phyloP scores from a whole-genome alignment of 2,329 filamentous ascomycete species.

The Mariannaea elegans region DNA sequence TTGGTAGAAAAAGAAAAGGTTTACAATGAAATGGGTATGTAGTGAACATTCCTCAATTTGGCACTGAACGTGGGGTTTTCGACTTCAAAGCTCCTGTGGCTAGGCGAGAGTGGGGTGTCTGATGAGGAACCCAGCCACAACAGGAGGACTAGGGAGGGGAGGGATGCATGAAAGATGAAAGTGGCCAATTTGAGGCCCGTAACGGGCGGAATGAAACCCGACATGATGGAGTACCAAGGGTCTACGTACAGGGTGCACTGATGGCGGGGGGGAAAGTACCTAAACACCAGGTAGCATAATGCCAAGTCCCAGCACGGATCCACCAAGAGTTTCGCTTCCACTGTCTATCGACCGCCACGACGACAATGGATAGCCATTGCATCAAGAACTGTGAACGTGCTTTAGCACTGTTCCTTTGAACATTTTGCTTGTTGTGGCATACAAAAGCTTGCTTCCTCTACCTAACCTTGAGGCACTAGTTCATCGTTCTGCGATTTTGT shows the following conservation, averaged over 20 bases:
- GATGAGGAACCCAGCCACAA: constrained; percentile 1
- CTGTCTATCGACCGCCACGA: constrained; percentile 30
- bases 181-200: background rate
- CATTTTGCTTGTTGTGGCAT: constrained; percentile 20
- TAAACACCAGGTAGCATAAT: constrained; percentile 13
- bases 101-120: background rate
- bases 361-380: constrained; percentile 26
- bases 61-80: background rate
- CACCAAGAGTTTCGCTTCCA: constrained; percentile 32
- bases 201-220: constrained; percentile 13
- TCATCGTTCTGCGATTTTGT: constrained; percentile 16
- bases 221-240: constrained; percentile 9
- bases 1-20: background rate
- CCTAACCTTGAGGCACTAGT: background rate
- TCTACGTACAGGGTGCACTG: background rate
- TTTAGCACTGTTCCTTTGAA: constrained; percentile 13
- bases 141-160: background rate
- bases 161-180: background rate
- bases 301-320: constrained; percentile 22
- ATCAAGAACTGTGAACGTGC: constrained; percentile 16
- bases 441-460: constrained; percentile 2
- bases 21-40: background rate
- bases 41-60: background rate
- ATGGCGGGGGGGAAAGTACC: background rate
- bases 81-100: background rate